These are phyloP conservation scores for Climacium dendroides DNA, from an alignment of 225 moss, liverwort and hornwort genomes.

Conservation along the genomic window DNA sequence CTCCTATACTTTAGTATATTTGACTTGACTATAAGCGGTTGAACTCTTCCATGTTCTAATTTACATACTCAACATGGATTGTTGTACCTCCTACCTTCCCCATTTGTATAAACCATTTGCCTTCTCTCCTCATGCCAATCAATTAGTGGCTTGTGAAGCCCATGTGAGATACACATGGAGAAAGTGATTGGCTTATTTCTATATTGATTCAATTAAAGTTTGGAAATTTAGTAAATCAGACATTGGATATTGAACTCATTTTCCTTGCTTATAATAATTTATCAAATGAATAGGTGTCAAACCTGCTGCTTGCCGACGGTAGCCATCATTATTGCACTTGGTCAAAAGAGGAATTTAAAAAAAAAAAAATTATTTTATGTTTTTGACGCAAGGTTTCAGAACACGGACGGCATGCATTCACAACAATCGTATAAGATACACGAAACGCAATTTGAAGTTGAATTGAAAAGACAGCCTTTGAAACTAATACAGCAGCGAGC, in stretches of 20 bases:
- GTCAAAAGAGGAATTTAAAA: too few species aligned
- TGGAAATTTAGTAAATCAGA: not conserved
- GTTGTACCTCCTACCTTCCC: not conserved
- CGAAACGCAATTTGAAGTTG: not conserved
- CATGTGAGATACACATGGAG: too few species aligned
- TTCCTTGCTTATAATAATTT: not conserved
- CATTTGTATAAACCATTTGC: not conserved
- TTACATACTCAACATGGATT: not conserved
- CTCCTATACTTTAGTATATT: too few species aligned
- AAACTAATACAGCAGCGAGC: constrained; percentile 14
- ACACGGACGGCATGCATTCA: not conserved
- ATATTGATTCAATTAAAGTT: not conserved
- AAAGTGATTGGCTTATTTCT: not conserved
- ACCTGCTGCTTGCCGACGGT: accelerated
- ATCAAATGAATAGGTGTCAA: not conserved
- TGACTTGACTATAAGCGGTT: not conserved
- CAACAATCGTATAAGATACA: not conserved
- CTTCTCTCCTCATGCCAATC: accelerated
- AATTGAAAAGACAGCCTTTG: not conserved
- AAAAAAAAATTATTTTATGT: too few species aligned
- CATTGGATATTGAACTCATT: not conserved
- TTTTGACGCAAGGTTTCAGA: not conserved
- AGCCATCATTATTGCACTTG: too few species aligned
- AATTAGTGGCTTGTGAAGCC: not conserved
- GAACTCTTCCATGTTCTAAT: not conserved